These are phyloP conservation scores for Neckera pumila DNA, from an alignment of 225 moss, liverwort and hornwort genomes.

Conservation along the genomic window DNA sequence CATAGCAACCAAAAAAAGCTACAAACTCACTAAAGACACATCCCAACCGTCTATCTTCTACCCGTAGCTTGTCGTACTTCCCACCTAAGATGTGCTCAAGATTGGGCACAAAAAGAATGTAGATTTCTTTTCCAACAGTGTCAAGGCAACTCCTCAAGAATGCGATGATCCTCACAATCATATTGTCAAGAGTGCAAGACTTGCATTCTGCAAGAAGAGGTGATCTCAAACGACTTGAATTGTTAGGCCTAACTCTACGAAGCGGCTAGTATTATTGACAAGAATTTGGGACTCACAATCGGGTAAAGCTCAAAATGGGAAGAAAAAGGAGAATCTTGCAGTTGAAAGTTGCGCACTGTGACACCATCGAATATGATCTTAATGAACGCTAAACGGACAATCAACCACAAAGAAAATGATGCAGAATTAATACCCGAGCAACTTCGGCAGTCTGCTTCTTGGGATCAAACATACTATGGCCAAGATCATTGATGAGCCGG, in stretches of 20 bases:
- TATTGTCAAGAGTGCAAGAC: background rate
- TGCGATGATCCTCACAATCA: background rate
- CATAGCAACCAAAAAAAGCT: background rate
- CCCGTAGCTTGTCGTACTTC: background rate
- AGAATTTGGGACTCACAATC: background rate
- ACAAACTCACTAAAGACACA: background rate
- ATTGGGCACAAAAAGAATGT: background rate
- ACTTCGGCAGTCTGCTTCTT: slow-evolving; percentile 39
- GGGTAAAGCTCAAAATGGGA: background rate
- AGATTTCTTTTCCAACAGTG: background rate
- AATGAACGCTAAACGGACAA: background rate
- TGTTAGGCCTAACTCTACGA: background rate
- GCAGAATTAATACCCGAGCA: slow-evolving; percentile 6
- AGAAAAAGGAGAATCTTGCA: background rate
- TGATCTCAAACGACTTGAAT: background rate
- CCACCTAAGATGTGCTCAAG: background rate
- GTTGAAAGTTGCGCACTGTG: background rate
- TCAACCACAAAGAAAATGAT: background rate
- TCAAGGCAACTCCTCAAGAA: background rate
- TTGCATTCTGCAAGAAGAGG: background rate
- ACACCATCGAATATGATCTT: background rate
- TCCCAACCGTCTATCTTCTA: background rate
- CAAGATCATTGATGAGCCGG: slow-evolving; percentile 48
- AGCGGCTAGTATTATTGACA: background rate
- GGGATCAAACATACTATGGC: slow-evolving; percentile 37